Conservation (phyloP, 129 eudicot species). For the Heracleum sosnowskyi region DNA sequence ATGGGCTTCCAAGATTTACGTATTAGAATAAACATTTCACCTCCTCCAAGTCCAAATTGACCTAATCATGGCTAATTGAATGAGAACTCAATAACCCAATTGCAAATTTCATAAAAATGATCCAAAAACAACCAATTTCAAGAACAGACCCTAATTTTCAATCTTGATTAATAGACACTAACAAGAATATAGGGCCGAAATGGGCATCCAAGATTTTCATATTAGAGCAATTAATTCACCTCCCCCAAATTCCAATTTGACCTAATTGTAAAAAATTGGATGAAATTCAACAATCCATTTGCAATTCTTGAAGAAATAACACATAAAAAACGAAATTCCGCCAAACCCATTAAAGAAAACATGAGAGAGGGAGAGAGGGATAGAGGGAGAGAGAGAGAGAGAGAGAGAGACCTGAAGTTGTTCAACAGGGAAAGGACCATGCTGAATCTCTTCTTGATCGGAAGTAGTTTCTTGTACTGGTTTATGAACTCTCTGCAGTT, state of each 20-base stretch:
- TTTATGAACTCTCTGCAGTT: conserved; percentile 48
- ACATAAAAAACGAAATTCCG: background rate
- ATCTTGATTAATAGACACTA: background rate
- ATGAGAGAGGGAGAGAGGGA: no score
- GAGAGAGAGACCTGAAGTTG: conserved; percentile 68
- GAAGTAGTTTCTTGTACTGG: conserved; percentile 31
- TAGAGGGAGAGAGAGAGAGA: no score
- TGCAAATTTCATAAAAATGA: background rate
- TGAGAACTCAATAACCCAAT: background rate
- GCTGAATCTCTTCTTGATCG: conserved; percentile 52
- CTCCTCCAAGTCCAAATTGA: background rate
- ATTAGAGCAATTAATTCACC: background rate
- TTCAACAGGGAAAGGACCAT: conserved; percentile 83
- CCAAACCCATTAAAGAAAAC: background rate
- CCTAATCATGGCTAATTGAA: background rate
- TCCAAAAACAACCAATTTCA: background rate
- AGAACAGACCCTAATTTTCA: background rate
- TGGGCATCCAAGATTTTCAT: conserved; percentile 2
- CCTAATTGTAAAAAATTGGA: background rate
- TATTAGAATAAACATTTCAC: background rate
- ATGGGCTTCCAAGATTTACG: background rate
- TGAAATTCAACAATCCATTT: background rate
- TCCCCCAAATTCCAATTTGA: background rate
- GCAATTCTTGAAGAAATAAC: background rate
- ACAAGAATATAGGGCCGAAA: background rate